A percentile compares a stretch with the other conserved stretches of the same genome.
These are phyloP conservation scores for Papiliotrema flavescens DNA, from an alignment of 1,284 basidiomycete genomes.

Conservation along the genomic window DNA sequence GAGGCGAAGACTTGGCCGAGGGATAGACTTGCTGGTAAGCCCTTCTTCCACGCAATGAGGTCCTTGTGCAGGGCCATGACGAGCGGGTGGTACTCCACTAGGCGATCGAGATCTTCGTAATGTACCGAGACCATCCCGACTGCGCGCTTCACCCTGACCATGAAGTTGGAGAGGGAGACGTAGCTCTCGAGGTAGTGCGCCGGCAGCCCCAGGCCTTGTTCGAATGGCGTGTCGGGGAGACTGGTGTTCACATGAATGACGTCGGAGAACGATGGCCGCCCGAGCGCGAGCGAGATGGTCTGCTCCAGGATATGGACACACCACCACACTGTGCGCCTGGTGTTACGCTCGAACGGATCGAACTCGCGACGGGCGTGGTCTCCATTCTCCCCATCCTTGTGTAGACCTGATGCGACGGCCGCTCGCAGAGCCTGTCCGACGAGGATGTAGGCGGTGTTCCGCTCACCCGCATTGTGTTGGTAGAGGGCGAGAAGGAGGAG, in stretches of 20 bases:
- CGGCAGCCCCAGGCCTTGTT: slow-evolving; percentile 9
- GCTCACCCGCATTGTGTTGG: slow-evolving; percentile 22
- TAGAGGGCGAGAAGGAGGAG: slow-evolving; percentile 19
- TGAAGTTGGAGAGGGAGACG: slow-evolving; percentile 9
- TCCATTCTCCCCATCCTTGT: slow-evolving; percentile 16
- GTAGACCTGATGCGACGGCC: slow-evolving; percentile 15
- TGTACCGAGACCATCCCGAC: slow-evolving; percentile 10
- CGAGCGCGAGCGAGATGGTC: slow-evolving; percentile 17
- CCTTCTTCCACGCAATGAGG: slow-evolving; percentile 11
- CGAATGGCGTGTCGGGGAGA: slow-evolving; percentile 15
- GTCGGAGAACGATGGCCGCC: slow-evolving; percentile 19
- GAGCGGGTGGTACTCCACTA: not conserved
- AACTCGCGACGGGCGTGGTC: slow-evolving; percentile 1
- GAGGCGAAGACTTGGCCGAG: slow-evolving; percentile 1
- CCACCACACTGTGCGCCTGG: slow-evolving; percentile 21
- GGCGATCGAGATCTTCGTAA: slow-evolving; percentile 5
- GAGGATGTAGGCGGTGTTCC: slow-evolving; percentile 19
- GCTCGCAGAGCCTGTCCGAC: slow-evolving; percentile 16
- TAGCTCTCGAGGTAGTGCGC: slow-evolving; percentile 7
- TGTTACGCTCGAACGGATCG: slow-evolving; percentile 17
- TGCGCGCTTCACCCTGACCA: slow-evolving; percentile 9
- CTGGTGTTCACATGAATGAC: slow-evolving; percentile 7
- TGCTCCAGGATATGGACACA: slow-evolving; percentile 20
- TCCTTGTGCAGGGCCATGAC: slow-evolving; percentile 4
- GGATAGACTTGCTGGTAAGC: slow-evolving; percentile 6